Conservation (phyloP, 768 basidiomycete species). For the Amanita polypyramis region DNA sequence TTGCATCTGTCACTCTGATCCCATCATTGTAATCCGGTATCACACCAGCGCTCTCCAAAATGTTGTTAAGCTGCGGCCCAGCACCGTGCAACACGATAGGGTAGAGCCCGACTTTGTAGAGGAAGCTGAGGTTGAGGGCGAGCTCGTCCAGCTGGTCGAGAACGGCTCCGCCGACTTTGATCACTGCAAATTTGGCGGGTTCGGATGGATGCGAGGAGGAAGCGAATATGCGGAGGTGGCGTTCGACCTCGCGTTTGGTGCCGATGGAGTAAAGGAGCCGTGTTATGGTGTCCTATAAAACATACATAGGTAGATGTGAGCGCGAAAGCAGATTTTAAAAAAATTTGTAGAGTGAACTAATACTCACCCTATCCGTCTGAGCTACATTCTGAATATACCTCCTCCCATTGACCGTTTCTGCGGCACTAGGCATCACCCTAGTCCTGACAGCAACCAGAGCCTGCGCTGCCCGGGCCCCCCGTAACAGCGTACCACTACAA, state of each 20-base stretch:
- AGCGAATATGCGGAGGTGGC: slow-evolving; percentile 96
- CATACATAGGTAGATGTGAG: neutral
- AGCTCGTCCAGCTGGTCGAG: slow-evolving; percentile 88
- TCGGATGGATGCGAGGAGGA: slow-evolving; percentile 84
- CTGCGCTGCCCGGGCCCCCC: neutral
- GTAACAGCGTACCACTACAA: neutral
- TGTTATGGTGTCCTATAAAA: slow-evolving; percentile 84
- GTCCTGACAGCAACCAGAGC: neutral
- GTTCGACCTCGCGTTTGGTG: slow-evolving; percentile 94
- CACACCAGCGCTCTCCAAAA: slow-evolving; percentile 87
- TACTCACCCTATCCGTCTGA: slow-evolving; percentile 67
- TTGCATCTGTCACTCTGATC: slow-evolving; percentile 93
- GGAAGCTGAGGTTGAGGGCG: slow-evolving; percentile 89
- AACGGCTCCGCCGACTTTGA: slow-evolving; percentile 97
- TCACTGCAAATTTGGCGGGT: slow-evolving; percentile 92
- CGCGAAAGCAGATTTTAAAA: neutral
- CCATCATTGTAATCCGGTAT: slow-evolving; percentile 97
- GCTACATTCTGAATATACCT: slow-evolving; percentile 44
- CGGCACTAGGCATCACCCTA: neutral
- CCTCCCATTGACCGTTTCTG: neutral
- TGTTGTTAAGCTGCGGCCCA: slow-evolving; percentile 90
- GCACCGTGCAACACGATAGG: slow-evolving; percentile 95
- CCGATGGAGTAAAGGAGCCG: slow-evolving; percentile 95
- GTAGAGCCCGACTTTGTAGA: slow-evolving; percentile 96
- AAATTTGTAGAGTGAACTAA: slow-evolving; percentile 14